Conservation (phyloP, 2,329 filamentous ascomycete genomes). For the Arthrobotrys iridis region DNA sequence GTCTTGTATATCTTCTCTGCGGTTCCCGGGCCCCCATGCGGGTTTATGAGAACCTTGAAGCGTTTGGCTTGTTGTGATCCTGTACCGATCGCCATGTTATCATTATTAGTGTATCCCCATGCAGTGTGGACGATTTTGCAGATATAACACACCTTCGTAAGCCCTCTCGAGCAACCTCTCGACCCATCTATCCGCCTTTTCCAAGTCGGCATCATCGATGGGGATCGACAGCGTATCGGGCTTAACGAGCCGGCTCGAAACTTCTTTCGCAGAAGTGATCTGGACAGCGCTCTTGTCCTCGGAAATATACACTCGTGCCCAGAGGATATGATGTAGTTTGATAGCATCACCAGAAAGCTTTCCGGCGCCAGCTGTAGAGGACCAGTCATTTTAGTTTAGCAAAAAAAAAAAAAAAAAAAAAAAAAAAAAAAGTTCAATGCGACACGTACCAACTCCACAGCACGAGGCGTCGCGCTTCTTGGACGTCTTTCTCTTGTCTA, state of each 20-base stretch:
- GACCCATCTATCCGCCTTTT: constrained; percentile 71
- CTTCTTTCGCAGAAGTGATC: constrained; percentile 76
- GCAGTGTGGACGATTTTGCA: neutral
- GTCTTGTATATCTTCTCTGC: constrained; percentile 78
- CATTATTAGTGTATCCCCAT: neutral
- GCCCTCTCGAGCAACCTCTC: constrained; percentile 73
- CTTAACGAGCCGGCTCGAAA: constrained; percentile 70
- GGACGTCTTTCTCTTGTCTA: constrained; percentile 43
- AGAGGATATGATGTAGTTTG: constrained; percentile 84
- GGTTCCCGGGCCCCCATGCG: constrained; percentile 82
- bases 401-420: neutral
- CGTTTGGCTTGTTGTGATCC: constrained; percentile 73
- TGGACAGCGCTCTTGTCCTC: constrained; percentile 65
- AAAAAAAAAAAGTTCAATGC: neutral
- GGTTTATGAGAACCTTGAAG: constrained; percentile 89
- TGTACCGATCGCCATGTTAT: constrained; percentile 13
- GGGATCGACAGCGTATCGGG: constrained; percentile 72
- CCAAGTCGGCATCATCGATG: constrained; percentile 66
- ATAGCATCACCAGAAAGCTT: constrained; percentile 64
- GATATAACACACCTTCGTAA: constrained; percentile 62
- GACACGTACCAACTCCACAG: constrained; percentile 36
- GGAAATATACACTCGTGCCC: constrained; percentile 73
- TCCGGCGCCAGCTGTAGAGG: neutral
- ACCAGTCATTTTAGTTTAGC: no score
- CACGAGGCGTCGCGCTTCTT: constrained; percentile 39